phyloP scores from a whole-genome alignment of 106 monocot species.

The Acorus gramineus region DNA sequence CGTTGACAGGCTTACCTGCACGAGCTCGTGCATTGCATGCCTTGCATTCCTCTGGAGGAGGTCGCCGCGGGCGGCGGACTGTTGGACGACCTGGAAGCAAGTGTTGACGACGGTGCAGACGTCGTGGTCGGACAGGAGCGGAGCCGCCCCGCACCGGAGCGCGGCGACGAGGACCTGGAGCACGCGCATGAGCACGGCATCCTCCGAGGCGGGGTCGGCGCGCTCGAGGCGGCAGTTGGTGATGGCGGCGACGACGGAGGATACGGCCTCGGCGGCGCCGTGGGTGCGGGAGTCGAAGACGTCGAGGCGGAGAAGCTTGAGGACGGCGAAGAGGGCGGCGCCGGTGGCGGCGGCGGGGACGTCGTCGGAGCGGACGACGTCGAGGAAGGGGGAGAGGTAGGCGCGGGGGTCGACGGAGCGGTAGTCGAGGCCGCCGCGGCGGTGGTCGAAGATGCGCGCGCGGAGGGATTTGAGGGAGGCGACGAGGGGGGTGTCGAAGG shows the following conservation, averaged over 20 bases:
- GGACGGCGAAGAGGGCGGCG: slow-evolving; percentile 55
- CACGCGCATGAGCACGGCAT: slow-evolving; percentile 59
- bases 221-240: slow-evolving; percentile 65
- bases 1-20: too few species aligned
- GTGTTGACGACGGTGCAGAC: slow-evolving; percentile 83
- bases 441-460: slow-evolving; percentile 60
- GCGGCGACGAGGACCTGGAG: slow-evolving; percentile 46
- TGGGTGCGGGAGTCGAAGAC: slow-evolving; percentile 68
- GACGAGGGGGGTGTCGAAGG: slow-evolving; percentile 24
- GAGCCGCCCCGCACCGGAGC: slow-evolving; percentile 27
- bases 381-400: slow-evolving; percentile 63
- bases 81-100: slow-evolving; percentile 83
- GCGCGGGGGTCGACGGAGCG: slow-evolving; percentile 30
- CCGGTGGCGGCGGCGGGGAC: slow-evolving; percentile 66
- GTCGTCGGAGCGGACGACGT: slow-evolving; percentile 68
- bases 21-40: slow-evolving; percentile 68
- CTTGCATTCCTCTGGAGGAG: slow-evolving; percentile 66
- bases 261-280: slow-evolving; percentile 65
- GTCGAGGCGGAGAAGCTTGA: slow-evolving; percentile 58
- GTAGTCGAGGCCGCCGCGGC: slow-evolving; percentile 19
- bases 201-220: slow-evolving; percentile 52
- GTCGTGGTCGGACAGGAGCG: slow-evolving; percentile 59
- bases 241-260: slow-evolving; percentile 43
- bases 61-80: slow-evolving; percentile 45
- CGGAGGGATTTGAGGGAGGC: slow-evolving; percentile 69